Percentiles rank a stretch among this genome's conserved stretches.
These are phyloP conservation scores for Exophiala dermatitidis DNA, from an alignment of 2,329 filamentous ascomycete genomes.

Conservation along the genomic window DNA sequence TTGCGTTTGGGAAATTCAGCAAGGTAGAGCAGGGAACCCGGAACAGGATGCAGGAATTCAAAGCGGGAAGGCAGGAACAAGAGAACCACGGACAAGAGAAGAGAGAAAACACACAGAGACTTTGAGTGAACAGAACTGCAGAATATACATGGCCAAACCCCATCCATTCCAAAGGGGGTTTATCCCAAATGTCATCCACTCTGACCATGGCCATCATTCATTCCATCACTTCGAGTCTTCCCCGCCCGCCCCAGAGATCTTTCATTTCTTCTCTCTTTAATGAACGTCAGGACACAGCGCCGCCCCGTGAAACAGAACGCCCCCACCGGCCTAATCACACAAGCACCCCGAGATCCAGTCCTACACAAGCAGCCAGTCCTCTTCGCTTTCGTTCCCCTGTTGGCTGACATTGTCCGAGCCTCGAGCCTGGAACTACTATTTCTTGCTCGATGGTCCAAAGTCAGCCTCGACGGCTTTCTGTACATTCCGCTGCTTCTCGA, in stretches of 20 bases:
- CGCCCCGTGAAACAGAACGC: not conserved
- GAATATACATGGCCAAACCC: slow-evolving; percentile 3
- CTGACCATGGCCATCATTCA: not conserved
- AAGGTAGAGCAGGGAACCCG: too few relatives aligned
- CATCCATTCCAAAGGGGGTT: slow-evolving; percentile 1
- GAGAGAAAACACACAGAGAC: not conserved
- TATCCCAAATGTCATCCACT: slow-evolving; percentile 3
- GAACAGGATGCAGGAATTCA: too few relatives aligned
- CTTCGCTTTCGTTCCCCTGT: not conserved
- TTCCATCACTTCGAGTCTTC: not conserved
- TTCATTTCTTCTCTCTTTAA: not conserved
- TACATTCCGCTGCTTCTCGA: slow-evolving; percentile 73
- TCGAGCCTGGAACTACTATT: slow-evolving; percentile 12
- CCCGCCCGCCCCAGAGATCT: not conserved
- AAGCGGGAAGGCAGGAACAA: not conserved
- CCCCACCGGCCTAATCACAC: not conserved
- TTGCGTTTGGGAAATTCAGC: too few relatives aligned
- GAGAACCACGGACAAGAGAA: not conserved
- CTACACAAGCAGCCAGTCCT: not conserved
- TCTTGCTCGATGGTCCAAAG: slow-evolving; percentile 43
- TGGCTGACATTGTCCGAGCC: not conserved
- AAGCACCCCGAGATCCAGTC: not conserved
- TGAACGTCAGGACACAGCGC: not conserved
- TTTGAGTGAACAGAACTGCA: not conserved
- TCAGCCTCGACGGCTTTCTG: slow-evolving; percentile 62